Base-by-base conservation (phyloP, 768 basidiomycete species). In the Ephemerocybe angulata region DNA sequence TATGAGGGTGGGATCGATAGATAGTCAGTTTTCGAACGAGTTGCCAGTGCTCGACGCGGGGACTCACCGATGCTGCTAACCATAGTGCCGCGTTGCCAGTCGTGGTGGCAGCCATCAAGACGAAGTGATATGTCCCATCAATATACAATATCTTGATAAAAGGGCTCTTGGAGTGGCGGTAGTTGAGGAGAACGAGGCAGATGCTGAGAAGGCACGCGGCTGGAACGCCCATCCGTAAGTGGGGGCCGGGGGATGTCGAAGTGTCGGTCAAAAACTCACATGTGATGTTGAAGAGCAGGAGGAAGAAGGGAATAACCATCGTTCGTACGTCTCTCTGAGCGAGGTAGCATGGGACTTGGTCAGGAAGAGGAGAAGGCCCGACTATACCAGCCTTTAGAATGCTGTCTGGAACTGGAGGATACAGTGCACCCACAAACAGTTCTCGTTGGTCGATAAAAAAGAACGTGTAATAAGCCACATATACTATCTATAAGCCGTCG, bases 201-300 rank as follows among this genome's bases (percentile, higher is more conserved):
- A 37, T 55, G 29, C 55, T 54, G 35, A 50, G 56, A 7, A 60
- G n/a, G 50, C 17, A 19, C 15, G 11, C 17, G 38, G 31, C 55
- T 27, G n/a, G n/a, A n/a, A n/a, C n/a, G n/a, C n/a, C n/a, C n/a
- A n/a, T n/a, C n/a, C n/a, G n/a, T n/a, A n/a, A n/a, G n/a, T n/a
- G n/a, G n/a, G n/a, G n/a, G n/a, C n/a, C n/a, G 10, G 47, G 46
- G 10, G 17, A 24, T 1, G 44, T 15, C 5, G 37, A 42, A 28
- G 41, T 27, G 1, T 7, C 11, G 25, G 27, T 47, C 28, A 47
- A 31, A 35, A 47, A 13, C 33, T 35, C 8, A 35, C 33, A 35
- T 8, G 17, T 8, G 8, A 35, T 35, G 33, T 17, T 35, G 33
- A 35, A 35, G 17, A 35, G 8, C 33, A 35, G 33, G 33, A 35